Conservation (phyloP, 1,284 basidiomycete genomes). For the Pseudozyma sp. region DNA sequence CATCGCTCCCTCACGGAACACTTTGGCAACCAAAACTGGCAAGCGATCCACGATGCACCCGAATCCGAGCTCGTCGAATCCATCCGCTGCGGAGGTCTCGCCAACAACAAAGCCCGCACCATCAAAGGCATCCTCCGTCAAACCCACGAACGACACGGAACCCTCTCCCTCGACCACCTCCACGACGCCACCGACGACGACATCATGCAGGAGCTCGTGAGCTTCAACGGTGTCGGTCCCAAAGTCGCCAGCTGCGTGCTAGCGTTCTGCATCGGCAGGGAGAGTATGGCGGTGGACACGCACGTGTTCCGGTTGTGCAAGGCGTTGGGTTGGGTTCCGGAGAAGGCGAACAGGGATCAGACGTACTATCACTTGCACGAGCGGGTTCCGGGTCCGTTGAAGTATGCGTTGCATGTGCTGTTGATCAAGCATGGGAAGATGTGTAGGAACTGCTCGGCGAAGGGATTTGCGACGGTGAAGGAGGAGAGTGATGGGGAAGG, state of each 20-base stretch:
- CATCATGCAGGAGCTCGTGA: constrained; percentile 74
- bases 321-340: constrained; percentile 78
- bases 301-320: constrained; percentile 75
- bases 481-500: constrained; percentile 37
- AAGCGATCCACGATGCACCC: constrained; percentile 74
- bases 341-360: constrained; percentile 74
- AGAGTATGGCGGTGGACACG: constrained; percentile 83
- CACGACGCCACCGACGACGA: constrained; percentile 73
- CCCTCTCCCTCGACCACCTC: constrained; percentile 70
- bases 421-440: constrained; percentile 75
- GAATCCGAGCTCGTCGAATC: constrained; percentile 74
- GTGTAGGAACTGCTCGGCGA: constrained; percentile 67
- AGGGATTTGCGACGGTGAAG: constrained; percentile 65
- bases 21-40: constrained; percentile 77
- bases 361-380: constrained; percentile 79
- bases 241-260: constrained; percentile 83
- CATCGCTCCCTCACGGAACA: constrained; percentile 74
- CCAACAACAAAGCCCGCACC: constrained; percentile 78
- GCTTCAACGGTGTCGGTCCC: constrained; percentile 75
- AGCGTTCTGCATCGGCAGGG: constrained; percentile 79
- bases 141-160: constrained; percentile 45
- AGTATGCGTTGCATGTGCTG: constrained; percentile 79
- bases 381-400: constrained; percentile 75
- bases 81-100: constrained; percentile 78
- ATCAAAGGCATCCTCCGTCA: constrained; percentile 70